These are phyloP conservation scores for Chlorella variabilis DNA, from an alignment of 163 green algal genomes.

Conservation along the genomic window DNA sequence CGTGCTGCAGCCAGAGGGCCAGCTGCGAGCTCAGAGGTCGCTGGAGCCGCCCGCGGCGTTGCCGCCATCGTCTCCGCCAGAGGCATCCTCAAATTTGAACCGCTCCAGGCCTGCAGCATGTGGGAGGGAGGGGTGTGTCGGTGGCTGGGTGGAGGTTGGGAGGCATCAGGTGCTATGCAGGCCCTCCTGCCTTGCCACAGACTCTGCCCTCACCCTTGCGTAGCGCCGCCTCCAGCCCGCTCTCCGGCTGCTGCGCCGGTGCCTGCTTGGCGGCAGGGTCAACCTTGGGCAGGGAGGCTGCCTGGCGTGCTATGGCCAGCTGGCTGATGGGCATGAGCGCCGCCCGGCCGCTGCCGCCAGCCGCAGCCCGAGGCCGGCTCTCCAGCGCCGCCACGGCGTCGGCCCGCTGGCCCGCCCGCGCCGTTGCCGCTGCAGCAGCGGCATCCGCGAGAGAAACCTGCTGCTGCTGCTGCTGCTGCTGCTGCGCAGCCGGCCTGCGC, in stretches of 20 bases:
- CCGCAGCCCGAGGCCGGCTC: neutral
- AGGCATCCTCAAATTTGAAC: constrained; percentile 54
- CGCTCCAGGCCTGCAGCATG: constrained; percentile 41
- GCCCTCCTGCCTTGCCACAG: too few species aligned
- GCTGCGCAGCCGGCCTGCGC: neutral
- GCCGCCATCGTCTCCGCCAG: neutral
- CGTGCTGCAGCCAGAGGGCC: too few species aligned
- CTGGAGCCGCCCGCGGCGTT: constrained; percentile 14
- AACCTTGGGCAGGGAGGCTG: constrained; percentile 40
- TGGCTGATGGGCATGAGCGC: constrained; percentile 32
- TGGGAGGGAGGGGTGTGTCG: too few species aligned
- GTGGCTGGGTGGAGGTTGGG: neutral
- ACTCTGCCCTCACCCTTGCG: constrained; percentile 25
- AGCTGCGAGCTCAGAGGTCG: constrained; percentile 1
- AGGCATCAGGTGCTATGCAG: too few species aligned
- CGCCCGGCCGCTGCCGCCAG: neutral
- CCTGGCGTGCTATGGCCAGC: constrained; percentile 22
- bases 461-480: neutral
- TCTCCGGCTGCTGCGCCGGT: neutral
- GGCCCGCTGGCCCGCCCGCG: constrained; percentile 7
- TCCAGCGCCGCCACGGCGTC: constrained; percentile 8
- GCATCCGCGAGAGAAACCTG: constrained; percentile 4
- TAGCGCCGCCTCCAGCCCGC: constrained; percentile 50
- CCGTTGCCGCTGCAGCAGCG: neutral
- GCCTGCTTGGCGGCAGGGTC: constrained; percentile 5